phyloP scores from a whole-genome alignment of 306 rosid genomes.

The Lathyrus sativus region DNA sequence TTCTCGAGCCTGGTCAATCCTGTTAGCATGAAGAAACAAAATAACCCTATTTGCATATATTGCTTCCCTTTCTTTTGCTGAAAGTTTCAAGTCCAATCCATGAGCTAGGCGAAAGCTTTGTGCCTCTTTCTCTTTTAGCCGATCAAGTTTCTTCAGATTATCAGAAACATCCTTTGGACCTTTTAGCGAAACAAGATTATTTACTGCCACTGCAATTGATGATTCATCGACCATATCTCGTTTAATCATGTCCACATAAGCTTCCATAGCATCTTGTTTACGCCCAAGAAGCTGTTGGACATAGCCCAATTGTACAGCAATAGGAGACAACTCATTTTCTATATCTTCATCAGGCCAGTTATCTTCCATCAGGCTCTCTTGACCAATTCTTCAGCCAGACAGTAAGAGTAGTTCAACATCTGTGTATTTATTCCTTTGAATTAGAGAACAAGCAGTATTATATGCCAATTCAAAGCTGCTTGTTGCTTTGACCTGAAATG shows the following conservation, averaged over 20 bases:
- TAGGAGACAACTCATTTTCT: constrained; percentile 86
- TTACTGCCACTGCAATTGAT: constrained; percentile 88
- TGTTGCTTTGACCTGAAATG: too few species aligned
- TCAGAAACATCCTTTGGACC: constrained; percentile 95
- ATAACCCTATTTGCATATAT: constrained; percentile 82
- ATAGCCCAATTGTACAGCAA: constrained; percentile 93
- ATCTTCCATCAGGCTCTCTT: constrained; percentile 71
- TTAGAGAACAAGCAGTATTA: too few species aligned
- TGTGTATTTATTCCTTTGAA: too few species aligned
- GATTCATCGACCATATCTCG: constrained; percentile 81
- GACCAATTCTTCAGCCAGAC: constrained; percentile 98
- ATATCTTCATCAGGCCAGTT: constrained; percentile 85
- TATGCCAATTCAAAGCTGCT: too few species aligned
- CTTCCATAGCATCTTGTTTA: constrained; percentile 70
- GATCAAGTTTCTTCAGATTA: constrained; percentile 87
- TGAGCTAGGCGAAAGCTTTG: constrained; percentile 68
- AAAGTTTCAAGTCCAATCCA: constrained; percentile 79
- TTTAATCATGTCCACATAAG: constrained; percentile 64
- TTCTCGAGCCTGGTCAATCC: too few species aligned
- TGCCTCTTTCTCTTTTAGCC: constrained; percentile 75
- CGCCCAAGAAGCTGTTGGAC: constrained; percentile 93
- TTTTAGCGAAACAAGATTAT: constrained; percentile 75
- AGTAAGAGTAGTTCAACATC: too few species aligned
- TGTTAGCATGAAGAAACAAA: too few species aligned
- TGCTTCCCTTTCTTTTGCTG: constrained; percentile 68